Evolutionary conservation across 2,329 filamentous ascomycete species (phyloP), one percentile per base, ranked within the genome.

Genomic region (Didymella arachidicola): DNA sequence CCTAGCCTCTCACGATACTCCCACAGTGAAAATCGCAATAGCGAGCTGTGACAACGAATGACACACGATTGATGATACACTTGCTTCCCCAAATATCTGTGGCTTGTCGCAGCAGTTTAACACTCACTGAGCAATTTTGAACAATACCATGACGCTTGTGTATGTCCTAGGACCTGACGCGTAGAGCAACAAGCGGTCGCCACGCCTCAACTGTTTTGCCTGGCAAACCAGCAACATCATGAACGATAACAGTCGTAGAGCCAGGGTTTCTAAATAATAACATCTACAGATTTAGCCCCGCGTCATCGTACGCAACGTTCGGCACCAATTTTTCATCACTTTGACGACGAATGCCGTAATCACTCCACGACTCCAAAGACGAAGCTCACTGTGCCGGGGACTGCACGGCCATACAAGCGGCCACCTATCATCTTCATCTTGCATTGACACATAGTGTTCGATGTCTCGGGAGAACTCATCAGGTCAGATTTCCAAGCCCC

Each of bases 1-100:
- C 52, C 48, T 52, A 60, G 47, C 43, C 43, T 56, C 26, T 53
- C 38, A 60, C 42, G 52, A 60, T 56, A 56, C 53, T 60, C 52
- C 52, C 47, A 52, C 52, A 60, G 52, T 48, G 53, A 53, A 49
- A 53, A 48, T 53, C 43, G 19, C 34, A 29, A n/a, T 36, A 56
- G 57, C 46, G 51, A 39, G 47, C 57, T 60, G 57, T 53, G 39
- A 56, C 48, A 60, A 26, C 29, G 42, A 60, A 60, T 60, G 43
- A 56, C 39, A 48, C 25, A 60, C 49, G 57, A 60, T 49, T 56
- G 34, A 48, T 49, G 42, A 53, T 27, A 45, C 2, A 1, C 8
- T 26, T 14, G 25, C 16, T 27, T 19, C 36, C 27, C 14, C 19
- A 25, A 6, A 7, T 43, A 22, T 12, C 6, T 27, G 7, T 25